A percentile compares a stretch with the other conserved stretches of the same genome.
These are phyloP conservation scores for Populus tremula DNA, from an alignment of 345 rosid species.

Conservation along the genomic window DNA sequence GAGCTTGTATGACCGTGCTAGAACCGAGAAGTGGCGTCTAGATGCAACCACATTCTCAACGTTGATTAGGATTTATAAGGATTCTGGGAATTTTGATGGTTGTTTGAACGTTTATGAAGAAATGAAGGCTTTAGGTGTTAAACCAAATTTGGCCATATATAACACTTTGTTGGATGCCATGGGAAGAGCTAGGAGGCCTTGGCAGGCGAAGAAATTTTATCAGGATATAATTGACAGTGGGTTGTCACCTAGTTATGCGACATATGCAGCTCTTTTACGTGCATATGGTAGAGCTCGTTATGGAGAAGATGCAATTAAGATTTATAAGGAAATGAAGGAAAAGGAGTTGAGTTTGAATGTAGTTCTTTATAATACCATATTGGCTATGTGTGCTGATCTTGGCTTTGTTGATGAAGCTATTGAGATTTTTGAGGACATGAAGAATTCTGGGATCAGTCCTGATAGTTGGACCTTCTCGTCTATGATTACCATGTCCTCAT, in stretches of 20 bases:
- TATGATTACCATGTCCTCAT: conserved; percentile 69
- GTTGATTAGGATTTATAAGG: conserved; percentile 66
- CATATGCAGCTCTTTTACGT: conserved; percentile 68
- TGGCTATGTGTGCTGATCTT: conserved; percentile 88
- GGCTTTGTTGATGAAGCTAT: conserved; percentile 67
- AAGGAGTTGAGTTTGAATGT: conserved; percentile 56
- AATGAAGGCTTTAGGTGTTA: conserved; percentile 78
- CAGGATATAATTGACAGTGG: conserved; percentile 67
- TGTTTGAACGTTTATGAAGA: conserved; percentile 90
- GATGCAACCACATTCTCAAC: conserved; percentile 61
- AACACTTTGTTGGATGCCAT: conserved; percentile 79
- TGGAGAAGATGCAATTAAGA: conserved; percentile 64
- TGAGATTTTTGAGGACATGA: conserved; percentile 70
- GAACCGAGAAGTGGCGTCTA: conserved; percentile 78
- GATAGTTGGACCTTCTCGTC: conserved; percentile 97
- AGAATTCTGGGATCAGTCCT: conserved; percentile 52
- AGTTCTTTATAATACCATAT: conserved; percentile 69
- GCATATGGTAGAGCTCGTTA: conserved; percentile 84
- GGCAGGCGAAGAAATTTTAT: conserved; percentile 73
- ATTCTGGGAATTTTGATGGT: conserved; percentile 72
- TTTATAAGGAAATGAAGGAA: conserved; percentile 79
- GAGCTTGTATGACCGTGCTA: conserved; percentile 83
- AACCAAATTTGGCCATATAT: conserved; percentile 60
- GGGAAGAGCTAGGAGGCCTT: conserved; percentile 97
- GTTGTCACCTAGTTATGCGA: conserved; percentile 52